Evolutionary conservation across 805 yeast genomes (phyloP).

Genomic region (Starmera dryadoides): DNA sequence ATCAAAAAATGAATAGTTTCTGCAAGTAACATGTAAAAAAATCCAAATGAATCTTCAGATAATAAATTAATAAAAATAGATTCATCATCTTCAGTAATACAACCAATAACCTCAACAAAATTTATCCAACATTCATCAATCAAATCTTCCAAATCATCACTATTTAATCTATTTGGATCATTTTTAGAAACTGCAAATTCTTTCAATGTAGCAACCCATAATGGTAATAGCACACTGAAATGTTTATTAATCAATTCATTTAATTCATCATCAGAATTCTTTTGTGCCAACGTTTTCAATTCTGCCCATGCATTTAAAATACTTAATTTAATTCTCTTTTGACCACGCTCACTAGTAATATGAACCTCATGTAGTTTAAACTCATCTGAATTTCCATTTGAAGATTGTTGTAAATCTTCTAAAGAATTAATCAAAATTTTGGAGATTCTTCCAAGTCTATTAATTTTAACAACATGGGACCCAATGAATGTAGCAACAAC

Average conservation of each 20-base stretch:
- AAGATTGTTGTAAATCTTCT: constrained; percentile 36
- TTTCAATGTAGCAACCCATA: constrained; percentile 73
- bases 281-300: constrained; percentile 30
- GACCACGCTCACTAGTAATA: constrained; percentile 34
- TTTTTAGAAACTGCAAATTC: constrained; percentile 62
- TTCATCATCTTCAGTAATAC: constrained; percentile 47
- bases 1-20: constrained; percentile 75
- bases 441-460: constrained; percentile 47
- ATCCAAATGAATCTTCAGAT: constrained; percentile 51
- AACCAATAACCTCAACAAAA: constrained; percentile 67
- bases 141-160: constrained; percentile 34
- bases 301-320: constrained; percentile 72
- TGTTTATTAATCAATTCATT: constrained; percentile 46
- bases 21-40: constrained; percentile 75
- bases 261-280: constrained; percentile 33
- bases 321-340: constrained; percentile 45
- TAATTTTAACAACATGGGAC: constrained; percentile 44
- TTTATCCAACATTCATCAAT: constrained; percentile 69
- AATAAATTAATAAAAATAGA: constrained; percentile 38
- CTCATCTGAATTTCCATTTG: constrained; percentile 16
- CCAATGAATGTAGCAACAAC: constrained; percentile 73
- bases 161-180: constrained; percentile 19
- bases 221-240: constrained; percentile 52
- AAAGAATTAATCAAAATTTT: constrained; percentile 60
- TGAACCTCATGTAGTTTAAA: constrained; percentile 52